A percentile compares a stretch with the other conserved stretches of the same genome.
phyloP scores from a whole-genome alignment of 169 alveolate species.

The Eimeria necatrix region DNA sequence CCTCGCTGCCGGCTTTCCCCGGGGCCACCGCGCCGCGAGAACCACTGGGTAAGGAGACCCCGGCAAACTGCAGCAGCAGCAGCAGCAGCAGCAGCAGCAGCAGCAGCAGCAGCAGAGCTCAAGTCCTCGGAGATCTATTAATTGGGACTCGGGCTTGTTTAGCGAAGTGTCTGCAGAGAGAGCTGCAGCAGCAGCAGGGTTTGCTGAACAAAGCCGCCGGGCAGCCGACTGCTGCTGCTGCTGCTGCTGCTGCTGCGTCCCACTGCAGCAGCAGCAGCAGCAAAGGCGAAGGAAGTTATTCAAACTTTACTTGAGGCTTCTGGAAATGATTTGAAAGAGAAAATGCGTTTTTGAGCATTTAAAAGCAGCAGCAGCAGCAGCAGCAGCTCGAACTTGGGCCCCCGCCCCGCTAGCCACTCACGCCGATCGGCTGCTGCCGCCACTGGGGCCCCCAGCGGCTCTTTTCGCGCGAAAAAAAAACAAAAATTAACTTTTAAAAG shows the following conservation, averaged over 20 bases:
- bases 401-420: conserved; percentile 26
- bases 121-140: neutral
- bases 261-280: neutral
- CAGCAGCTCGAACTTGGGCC: neutral
- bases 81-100: neutral
- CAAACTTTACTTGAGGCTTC: neutral
- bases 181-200: too few relatives aligned
- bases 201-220: neutral
- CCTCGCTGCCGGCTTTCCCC: too few relatives aligned
- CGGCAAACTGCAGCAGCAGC: conserved; percentile 2
- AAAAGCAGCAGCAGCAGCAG: neutral
- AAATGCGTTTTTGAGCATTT: neutral
- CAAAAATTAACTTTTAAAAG: too few relatives aligned
- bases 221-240: conserved; percentile 30
- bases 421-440: too few relatives aligned
- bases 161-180: neutral
- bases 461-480: too few relatives aligned
- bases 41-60: neutral
- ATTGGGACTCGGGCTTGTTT: neutral
- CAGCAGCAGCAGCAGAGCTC: neutral
- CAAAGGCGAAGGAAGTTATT: neutral
- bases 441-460: too few relatives aligned
- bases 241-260: neutral
- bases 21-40: too few relatives aligned
- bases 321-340: neutral